A percentile compares a stretch with the other conserved stretches of the same genome.
These are phyloP conservation scores for Plasmodium reichenowi DNA, from an alignment of 169 alveolate genomes.

Conservation along the genomic window DNA sequence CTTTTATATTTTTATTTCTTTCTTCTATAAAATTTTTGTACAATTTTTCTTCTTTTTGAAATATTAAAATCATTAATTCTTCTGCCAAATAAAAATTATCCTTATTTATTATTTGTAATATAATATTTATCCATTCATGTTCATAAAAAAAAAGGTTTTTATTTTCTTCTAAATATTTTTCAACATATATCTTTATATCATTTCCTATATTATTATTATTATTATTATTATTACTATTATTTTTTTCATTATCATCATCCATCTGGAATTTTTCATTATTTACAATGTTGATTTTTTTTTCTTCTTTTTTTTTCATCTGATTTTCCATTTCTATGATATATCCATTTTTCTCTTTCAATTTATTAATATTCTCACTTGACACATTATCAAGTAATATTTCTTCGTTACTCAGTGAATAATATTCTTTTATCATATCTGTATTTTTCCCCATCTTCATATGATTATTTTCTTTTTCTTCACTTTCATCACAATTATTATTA, in stretches of 20 bases:
- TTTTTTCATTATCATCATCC: background rate
- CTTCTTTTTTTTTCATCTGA: background rate
- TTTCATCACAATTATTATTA: too few species aligned
- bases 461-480: too few species aligned
- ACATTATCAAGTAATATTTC: too few species aligned
- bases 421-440: too few species aligned
- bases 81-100: slow-evolving; percentile 51
- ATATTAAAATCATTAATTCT: slow-evolving; percentile 50
- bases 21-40: slow-evolving; percentile 24
- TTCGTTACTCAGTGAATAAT: too few species aligned
- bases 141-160: slow-evolving; percentile 40
- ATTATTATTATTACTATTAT: background rate
- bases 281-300: background rate
- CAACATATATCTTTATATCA: background rate
- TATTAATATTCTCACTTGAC: too few species aligned
- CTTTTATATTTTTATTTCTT: background rate
- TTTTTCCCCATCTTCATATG: too few species aligned
- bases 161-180: slow-evolving; percentile 3
- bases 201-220: background rate
- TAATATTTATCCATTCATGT: slow-evolving; percentile 58
- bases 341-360: too few species aligned
- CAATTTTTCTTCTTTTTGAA: slow-evolving; percentile 59
- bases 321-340: background rate
- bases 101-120: slow-evolving; percentile 51
- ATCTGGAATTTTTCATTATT: background rate